A percentile compares a stretch with the other conserved stretches of the same genome.
These are phyloP conservation scores for Cryptosporidium xiaoi DNA, from an alignment of 169 alveolate species.

Conservation along the genomic window DNA sequence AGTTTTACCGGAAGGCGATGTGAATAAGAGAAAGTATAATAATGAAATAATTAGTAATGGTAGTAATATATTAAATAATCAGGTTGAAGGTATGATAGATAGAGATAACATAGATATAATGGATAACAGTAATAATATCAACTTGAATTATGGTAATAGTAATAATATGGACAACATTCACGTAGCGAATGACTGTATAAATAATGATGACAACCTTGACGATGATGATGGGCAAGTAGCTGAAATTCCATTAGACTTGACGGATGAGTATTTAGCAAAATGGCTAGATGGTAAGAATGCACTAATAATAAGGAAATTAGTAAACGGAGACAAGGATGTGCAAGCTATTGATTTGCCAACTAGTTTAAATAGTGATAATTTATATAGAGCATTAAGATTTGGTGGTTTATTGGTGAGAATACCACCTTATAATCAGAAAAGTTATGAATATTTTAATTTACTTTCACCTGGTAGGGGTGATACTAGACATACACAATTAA, in stretches of 20 bases:
- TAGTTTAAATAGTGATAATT: constrained; percentile 71
- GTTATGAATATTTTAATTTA: constrained; percentile 68
- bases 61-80: neutral
- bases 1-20: neutral
- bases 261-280: constrained; percentile 73
- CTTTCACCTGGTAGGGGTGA: constrained; percentile 75
- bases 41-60: neutral
- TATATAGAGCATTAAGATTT: constrained; percentile 67
- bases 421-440: constrained; percentile 73
- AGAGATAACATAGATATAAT: neutral
- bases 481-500: constrained; percentile 72
- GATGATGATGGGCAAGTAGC: constrained; percentile 70
- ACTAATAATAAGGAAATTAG: constrained; percentile 52
- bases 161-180: neutral
- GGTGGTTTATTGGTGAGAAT: constrained; percentile 68
- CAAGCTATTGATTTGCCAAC: constrained; percentile 73
- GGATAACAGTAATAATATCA: neutral
- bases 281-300: constrained; percentile 75
- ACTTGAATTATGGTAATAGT: neutral
- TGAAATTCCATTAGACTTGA: constrained; percentile 61
- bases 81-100: neutral
- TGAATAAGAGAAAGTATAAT: constrained; percentile 6
- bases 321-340: constrained; percentile 70
- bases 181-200: neutral
- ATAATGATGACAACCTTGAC: constrained; percentile 13